Conservation (phyloP, 1,284 basidiomycete species). For the Malassezia psittaci region DNA sequence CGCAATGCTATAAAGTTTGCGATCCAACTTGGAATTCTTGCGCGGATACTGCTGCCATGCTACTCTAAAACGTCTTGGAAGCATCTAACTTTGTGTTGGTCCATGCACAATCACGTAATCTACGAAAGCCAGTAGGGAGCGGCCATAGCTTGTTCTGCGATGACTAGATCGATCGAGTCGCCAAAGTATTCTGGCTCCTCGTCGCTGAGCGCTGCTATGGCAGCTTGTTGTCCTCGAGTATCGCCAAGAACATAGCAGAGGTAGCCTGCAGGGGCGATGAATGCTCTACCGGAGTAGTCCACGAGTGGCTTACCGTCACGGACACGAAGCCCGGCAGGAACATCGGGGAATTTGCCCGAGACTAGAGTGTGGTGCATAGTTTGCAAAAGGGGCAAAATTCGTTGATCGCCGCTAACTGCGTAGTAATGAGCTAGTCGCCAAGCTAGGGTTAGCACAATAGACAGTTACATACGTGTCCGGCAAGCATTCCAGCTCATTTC, state of each 20-base stretch:
- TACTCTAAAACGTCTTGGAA: too few relatives aligned
- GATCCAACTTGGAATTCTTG: too few relatives aligned
- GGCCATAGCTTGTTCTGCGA: constrained; percentile 32
- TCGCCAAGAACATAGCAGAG: constrained; percentile 33
- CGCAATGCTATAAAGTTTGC: too few relatives aligned
- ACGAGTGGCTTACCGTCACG: constrained; percentile 20
- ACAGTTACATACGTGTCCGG: constrained; percentile 21
- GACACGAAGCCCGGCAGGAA: constrained; percentile 29
- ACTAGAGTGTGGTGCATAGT: constrained; percentile 20
- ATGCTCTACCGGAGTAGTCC: constrained; percentile 34
- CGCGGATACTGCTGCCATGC: too few relatives aligned
- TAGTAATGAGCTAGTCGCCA: constrained; percentile 40
- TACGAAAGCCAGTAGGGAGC: constrained; percentile 25
- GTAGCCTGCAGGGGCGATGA: constrained; percentile 34
- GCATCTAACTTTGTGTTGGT: neutral
- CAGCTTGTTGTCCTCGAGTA: constrained; percentile 16
- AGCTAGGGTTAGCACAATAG: constrained; percentile 4
- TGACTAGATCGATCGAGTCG: constrained; percentile 34
- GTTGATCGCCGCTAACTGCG: constrained; percentile 25
- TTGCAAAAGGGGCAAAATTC: constrained; percentile 29
- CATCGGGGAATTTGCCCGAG: constrained; percentile 22
- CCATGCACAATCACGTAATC: constrained; percentile 3
- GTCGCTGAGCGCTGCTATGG: constrained; percentile 21
- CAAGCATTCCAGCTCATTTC: constrained; percentile 39
- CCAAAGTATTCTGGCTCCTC: constrained; percentile 33